Evolutionary conservation across 2,329 filamentous ascomycete genomes (phyloP), one percentile per base, ranked within the genome.

Genomic region (Phialophora expanda): DNA sequence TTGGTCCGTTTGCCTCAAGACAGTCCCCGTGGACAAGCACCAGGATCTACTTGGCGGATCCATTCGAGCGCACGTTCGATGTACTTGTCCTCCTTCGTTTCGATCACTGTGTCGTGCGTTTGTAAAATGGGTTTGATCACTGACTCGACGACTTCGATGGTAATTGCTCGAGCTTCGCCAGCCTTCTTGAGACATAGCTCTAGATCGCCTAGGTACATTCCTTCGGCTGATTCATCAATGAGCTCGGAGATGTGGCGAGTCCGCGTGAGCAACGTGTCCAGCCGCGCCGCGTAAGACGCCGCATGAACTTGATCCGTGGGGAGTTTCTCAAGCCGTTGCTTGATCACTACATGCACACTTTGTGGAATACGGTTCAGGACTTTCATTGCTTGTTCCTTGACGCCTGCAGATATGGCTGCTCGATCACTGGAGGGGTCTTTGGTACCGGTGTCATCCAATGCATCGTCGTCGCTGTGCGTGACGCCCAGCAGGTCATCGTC

Each of bases 161-260:
- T 73, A 14, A 67, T 20, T 7, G 68, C 68, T 50, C 71, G 61
- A 56, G 70, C 71, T 59, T 71, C 68, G 8, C 67, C 70, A 22
- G 71, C 69, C 50, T 72, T 71, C 61, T 71, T 71, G 26, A 72
- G 58, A 61, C 69, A 71, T 24, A 69, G 30, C 46, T 76, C 72
- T 22, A 75, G 68, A 63, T 81, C 74, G 22, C 73, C 75, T 68
- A 82, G 76, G 62, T 82, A 82, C 61, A 82, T 70, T 17, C 78
- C 78, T 12, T 80, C 80, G 1, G 79, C 80, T n/a, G 76, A 76
- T 69, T 82, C 80, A 67, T 82, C 80, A 17, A 82, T 74, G 48
- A 77, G 71, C 24, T 78, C 77, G 0, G 80, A 79, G 46, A 82
- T 78, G 14, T 63, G 66, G 17, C 76, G 75, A 24, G 79, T 67